Evolutionary conservation across 2,329 filamentous ascomycete species (phyloP), one percentile per base, ranked within the genome.

Genomic region (Pyrenochaeta sp.): DNA sequence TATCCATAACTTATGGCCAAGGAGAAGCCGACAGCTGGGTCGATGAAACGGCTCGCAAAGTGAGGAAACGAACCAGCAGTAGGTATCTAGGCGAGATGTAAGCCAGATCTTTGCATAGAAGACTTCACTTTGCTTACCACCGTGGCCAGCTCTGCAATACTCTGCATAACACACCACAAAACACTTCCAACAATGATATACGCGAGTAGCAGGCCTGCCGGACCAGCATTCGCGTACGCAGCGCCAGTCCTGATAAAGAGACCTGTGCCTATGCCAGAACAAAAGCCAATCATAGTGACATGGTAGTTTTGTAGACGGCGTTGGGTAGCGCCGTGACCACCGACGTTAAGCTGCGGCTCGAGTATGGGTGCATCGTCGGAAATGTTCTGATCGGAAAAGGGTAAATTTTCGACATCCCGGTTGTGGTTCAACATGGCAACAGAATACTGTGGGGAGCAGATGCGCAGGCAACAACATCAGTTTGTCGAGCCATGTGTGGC

Each of bases 11-110:
- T 81, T 1, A 62, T 58, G 21, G 60, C 64, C 15, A 76, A 69
- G 51, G 79, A 80, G 63, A 88, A 87, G 12, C 85, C 85, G 14
- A 87, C 78, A 3, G 85, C 80, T 14, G 87, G 85, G 68, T 88
- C 86, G 10, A 85, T 83, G 81, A 85, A 88, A 57, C 85, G 78
- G 29, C 84, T 85, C 1, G 85, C 85, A 56, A 87, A 80, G 54
- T 85, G 84, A 58, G 88, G 82, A 64, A 87, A 87, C 2, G 82
- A 83, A 48, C 85, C 85, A 42, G 80, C 81, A 32, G 58, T 64
- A 7, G 59, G 59, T 5, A 64, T 61, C 61, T 60, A 40, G 9
- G 9, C 9, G 1, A 2, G 9, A 3, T 18, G 21, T 60, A 29
- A 60, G 54, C 18, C 17, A 6, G 12, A 14, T 35, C 11, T 20